Percentiles rank a stretch among this genome's conserved stretches.
Conservation (phyloP, 177 flowering plant genomes). For the Vitis hybrid region DNA sequence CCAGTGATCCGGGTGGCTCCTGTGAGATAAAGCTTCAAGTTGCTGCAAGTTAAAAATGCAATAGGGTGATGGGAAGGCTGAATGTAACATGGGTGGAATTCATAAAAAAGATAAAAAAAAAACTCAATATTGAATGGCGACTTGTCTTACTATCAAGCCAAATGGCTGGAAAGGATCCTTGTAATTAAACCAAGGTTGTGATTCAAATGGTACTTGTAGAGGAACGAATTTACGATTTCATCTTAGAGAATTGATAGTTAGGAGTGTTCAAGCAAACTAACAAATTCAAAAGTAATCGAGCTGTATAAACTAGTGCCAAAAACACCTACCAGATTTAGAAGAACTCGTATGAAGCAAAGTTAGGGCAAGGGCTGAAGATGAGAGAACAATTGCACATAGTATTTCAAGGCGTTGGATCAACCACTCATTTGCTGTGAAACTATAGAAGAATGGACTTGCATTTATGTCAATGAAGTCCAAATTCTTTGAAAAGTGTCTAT, state of each 20-base stretch:
- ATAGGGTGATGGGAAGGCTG: neutral
- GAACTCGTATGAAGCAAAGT: constrained; percentile 39
- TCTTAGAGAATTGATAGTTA: neutral
- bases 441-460: constrained; percentile 56
- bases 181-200: neutral
- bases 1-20: too few species aligned
- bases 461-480: constrained; percentile 44
- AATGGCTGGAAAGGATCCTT: too few species aligned
- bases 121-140: too few species aligned
- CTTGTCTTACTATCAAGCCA: too few species aligned
- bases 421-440: constrained; percentile 66
- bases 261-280: neutral
- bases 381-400: constrained; percentile 42
- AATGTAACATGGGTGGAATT: neutral
- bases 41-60: neutral
- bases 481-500: constrained; percentile 43
- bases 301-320: neutral
- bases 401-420: constrained; percentile 54
- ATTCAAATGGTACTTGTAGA: neutral
- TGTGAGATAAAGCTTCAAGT: neutral
- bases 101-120: too few species aligned
- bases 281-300: neutral
- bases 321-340: constrained; percentile 42
- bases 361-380: constrained; percentile 48
- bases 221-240: neutral